A percentile compares a stretch with the other conserved stretches of the same genome.
phyloP scores from a whole-genome alignment of 1,139 yeast species.

The Scheffersomyces insectosa region DNA sequence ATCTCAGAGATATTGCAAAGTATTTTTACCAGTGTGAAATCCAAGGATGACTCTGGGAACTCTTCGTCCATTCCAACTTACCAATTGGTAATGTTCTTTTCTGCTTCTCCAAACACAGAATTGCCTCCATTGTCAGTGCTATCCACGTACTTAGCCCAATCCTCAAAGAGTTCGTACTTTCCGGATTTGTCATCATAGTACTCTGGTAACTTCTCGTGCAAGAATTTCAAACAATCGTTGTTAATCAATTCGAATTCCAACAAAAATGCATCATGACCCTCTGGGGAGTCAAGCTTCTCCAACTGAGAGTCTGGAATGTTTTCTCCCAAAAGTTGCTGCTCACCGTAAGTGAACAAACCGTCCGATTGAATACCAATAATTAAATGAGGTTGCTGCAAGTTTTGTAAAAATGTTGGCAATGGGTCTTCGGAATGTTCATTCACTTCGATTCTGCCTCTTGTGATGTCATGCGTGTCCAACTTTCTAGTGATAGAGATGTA shows the following conservation, averaged over 20 bases:
- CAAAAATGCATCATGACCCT: slow-evolving; percentile 96
- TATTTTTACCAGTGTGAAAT: too few species aligned
- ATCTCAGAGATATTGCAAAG: too few species aligned
- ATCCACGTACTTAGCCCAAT: slow-evolving; percentile 46
- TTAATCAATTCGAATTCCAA: slow-evolving; percentile 86
- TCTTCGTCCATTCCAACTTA: slow-evolving; percentile 20
- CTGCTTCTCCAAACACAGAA: slow-evolving; percentile 94
- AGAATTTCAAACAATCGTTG: slow-evolving; percentile 64
- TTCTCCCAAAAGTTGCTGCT: slow-evolving; percentile 81
- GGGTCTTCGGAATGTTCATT: slow-evolving; percentile 35
- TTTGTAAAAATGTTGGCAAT: slow-evolving; percentile 44
- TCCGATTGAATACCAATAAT: slow-evolving; percentile 90
- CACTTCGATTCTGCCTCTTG: slow-evolving; percentile 62
- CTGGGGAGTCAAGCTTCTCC: slow-evolving; percentile 83
- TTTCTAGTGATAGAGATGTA: slow-evolving; percentile 91
- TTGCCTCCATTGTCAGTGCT: slow-evolving; percentile 52
- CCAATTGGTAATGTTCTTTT: slow-evolving; percentile 86
- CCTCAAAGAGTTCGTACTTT: slow-evolving; percentile 53
- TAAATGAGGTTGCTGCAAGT: slow-evolving; percentile 71
- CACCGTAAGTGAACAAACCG: slow-evolving; percentile 88
- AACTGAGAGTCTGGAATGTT: slow-evolving; percentile 69
- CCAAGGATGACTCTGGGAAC: too few species aligned
- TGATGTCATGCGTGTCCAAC: slow-evolving; percentile 90
- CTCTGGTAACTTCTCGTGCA: slow-evolving; percentile 56
- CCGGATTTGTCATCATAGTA: slow-evolving; percentile 46